phyloP scores from a whole-genome alignment of 129 eudicot genomes.

The Flaveria linearis region DNA sequence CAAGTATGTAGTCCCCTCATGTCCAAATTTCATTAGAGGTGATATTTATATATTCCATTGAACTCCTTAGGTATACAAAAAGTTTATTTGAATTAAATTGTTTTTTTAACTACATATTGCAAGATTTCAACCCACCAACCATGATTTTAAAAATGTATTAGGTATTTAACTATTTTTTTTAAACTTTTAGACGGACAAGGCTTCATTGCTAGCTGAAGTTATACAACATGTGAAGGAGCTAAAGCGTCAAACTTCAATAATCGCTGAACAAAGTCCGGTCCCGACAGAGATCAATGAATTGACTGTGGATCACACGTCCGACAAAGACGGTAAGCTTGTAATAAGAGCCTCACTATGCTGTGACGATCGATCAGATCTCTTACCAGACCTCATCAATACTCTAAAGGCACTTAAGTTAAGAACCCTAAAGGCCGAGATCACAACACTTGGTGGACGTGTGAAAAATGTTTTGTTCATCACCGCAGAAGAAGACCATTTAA shows the following conservation, averaged over 20 bases:
- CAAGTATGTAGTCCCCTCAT: too few species aligned
- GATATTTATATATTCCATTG: too few species aligned
- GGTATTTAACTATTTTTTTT: background rate
- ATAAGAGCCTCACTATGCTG: slow-evolving; percentile 84
- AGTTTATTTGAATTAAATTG: too few species aligned
- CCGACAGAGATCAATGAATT: slow-evolving; percentile 83
- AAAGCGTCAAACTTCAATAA: slow-evolving; percentile 72
- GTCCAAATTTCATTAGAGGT: too few species aligned
- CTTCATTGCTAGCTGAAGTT: slow-evolving; percentile 93
- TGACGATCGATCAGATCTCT: slow-evolving; percentile 74
- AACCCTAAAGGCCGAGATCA: slow-evolving; percentile 84
- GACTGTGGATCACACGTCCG: slow-evolving; percentile 58
- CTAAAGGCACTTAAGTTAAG: slow-evolving; percentile 61
- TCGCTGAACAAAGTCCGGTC: slow-evolving; percentile 60
- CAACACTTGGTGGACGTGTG: slow-evolving; percentile 84
- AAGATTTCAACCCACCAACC: too few species aligned
- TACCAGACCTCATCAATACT: slow-evolving; percentile 82
- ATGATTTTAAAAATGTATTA: too few species aligned
- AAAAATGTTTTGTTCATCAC: slow-evolving; percentile 82
- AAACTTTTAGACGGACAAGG: slow-evolving; percentile 77
- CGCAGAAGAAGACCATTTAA: slow-evolving; percentile 44
- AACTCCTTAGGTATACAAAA: too few species aligned
- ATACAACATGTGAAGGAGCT: slow-evolving; percentile 95
- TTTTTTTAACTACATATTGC: too few species aligned
- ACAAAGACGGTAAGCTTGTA: slow-evolving; percentile 57